These are phyloP conservation scores for Trichoderma breve DNA, from an alignment of 2,329 filamentous ascomycete genomes.

Conservation along the genomic window DNA sequence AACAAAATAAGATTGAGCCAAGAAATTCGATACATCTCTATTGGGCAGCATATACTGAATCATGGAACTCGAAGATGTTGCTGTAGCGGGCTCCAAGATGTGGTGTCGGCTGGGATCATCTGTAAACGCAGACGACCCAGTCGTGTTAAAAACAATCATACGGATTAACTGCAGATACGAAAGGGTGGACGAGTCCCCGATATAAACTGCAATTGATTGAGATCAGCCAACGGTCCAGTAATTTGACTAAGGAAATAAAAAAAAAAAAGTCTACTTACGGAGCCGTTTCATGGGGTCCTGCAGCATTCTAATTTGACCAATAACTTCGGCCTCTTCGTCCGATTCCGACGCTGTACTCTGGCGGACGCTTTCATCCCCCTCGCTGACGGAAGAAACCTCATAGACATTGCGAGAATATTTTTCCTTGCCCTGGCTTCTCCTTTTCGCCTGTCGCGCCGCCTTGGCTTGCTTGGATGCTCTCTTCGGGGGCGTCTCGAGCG, in stretches of 20 bases:
- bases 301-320: constrained; percentile 56
- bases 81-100: constrained; percentile 54
- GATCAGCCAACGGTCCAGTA: constrained; percentile 18
- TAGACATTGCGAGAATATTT: background rate
- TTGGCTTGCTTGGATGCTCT: background rate
- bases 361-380: constrained; percentile 28
- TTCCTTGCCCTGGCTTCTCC: constrained; percentile 6
- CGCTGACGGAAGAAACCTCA: constrained; percentile 4
- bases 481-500: background rate
- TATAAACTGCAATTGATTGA: constrained; percentile 46
- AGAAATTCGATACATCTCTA: constrained; percentile 49
- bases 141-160: constrained; percentile 55
- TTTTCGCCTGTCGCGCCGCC: background rate
- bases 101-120: constrained; percentile 55
- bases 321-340: constrained; percentile 56
- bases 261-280: constrained; percentile 41
- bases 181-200: constrained; percentile 62
- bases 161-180: constrained; percentile 61
- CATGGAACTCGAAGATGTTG: constrained; percentile 35
- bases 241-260: background rate
- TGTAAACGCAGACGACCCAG: constrained; percentile 57
- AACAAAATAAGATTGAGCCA: constrained; percentile 52
- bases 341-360: constrained; percentile 34
- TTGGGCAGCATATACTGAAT: constrained; percentile 45
- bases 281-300: constrained; percentile 57